Base-by-base conservation (phyloP, 164 flowering plant species). In the Vitis rupestris region DNA sequence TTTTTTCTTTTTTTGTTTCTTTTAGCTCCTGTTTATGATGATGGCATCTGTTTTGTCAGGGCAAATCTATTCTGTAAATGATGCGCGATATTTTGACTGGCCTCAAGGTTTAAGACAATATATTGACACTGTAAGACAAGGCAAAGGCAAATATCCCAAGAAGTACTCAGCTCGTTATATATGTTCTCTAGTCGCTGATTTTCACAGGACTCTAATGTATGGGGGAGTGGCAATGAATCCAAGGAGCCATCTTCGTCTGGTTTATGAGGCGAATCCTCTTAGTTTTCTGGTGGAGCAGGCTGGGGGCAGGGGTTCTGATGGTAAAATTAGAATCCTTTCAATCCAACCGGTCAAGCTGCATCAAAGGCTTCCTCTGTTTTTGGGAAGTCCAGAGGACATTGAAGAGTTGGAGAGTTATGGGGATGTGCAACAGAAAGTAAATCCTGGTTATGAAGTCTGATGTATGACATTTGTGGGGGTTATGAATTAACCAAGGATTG, bases 61-160 rank as follows among this genome's bases (percentile, higher is more conserved):
- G 9, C 99, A 95, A 86, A 92, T 95, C 14, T 95, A 95, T 80
- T 95, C 98, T 31, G 97, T 95, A 11, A 95, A 95, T 72, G 99
- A 95, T 84, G 99, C 99, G 17, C 79, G 98, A 19, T 95, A 92
- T 70, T 95, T 92, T 67, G 99, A 92, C 80, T 95, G 99, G 99
- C 98, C 99, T 12, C 93, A 92, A 74, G 99, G 98, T 23, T 79
- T 95, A 55, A 85, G 91, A 82, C 70, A 66, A 55, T 95, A 95
- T 55, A 93, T 92, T 30, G 98, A 95, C 80, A 95, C 97, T 15
- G 82, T 92, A n/a, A 81, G 99, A 77, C 99, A 92, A 74, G 99
- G 99, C 23, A 95, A 91, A 78, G 98, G 99, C 57, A 81, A 75
- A 75, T 76, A 86, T 66, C 97, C 97, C 4, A 95, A 92, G 81